phyloP scores from a whole-genome alignment of 768 basidiomycete species.

The Suillus occidentalis region DNA sequence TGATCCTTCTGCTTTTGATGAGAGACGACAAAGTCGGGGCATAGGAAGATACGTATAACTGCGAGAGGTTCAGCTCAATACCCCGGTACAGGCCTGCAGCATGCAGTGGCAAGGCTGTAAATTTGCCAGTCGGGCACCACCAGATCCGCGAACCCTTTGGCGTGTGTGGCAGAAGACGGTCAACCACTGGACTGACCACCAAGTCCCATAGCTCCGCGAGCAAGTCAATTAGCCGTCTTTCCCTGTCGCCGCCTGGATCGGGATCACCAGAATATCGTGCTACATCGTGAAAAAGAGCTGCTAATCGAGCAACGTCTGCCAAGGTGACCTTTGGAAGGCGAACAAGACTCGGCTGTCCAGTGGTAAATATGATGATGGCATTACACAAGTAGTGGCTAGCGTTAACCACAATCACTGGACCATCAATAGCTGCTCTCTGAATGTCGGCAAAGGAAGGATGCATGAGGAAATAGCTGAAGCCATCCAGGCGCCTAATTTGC shows the following conservation, averaged over 20 bases:
- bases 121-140: constrained; percentile 30
- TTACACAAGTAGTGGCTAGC: constrained; percentile 22
- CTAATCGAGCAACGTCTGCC: neutral
- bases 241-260: constrained; percentile 1
- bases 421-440: constrained; percentile 18
- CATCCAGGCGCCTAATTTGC: constrained; percentile 26
- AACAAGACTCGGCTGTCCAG: constrained; percentile 14
- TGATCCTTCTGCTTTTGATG: constrained; percentile 17
- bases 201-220: constrained; percentile 24
- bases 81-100: constrained; percentile 23
- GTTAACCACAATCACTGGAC: constrained; percentile 36
- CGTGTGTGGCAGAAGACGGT: constrained; percentile 14
- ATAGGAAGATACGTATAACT: constrained; percentile 32
- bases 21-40: constrained; percentile 30
- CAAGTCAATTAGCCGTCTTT: constrained; percentile 6
- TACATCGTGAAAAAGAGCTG: constrained; percentile 1
- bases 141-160: constrained; percentile 22
- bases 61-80: constrained; percentile 18
- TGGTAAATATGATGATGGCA: constrained; percentile 18
- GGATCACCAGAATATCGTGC: neutral
- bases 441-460: constrained; percentile 22
- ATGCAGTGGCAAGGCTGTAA: constrained; percentile 30
- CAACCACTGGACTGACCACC: constrained; percentile 21
- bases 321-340: constrained; percentile 12
- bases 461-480: constrained; percentile 23